These are phyloP conservation scores for Xerocomus minutiporus DNA, from an alignment of 1,284 basidiomycete species.

Conservation along the genomic window DNA sequence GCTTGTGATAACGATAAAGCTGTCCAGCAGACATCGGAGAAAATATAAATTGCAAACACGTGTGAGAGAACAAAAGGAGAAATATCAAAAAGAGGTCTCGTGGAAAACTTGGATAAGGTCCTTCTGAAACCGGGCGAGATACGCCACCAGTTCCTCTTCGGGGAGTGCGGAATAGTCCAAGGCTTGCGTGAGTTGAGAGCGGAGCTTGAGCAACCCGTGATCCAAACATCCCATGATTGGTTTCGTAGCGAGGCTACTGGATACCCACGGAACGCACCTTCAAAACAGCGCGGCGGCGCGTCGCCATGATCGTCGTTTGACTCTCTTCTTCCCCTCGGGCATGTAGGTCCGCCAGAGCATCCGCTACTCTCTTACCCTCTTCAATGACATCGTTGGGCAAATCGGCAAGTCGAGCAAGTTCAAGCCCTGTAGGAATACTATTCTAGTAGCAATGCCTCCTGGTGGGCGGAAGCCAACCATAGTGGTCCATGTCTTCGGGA, in stretches of 20 bases:
- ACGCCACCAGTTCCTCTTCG: constrained; percentile 57
- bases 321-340: constrained; percentile 55
- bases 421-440: constrained; percentile 54
- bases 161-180: constrained; percentile 65
- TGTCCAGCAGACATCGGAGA: background rate
- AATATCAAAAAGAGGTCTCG: constrained; percentile 24
- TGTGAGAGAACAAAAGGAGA: background rate
- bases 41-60: constrained; percentile 9
- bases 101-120: constrained; percentile 59
- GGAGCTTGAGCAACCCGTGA: constrained; percentile 44
- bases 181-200: constrained; percentile 65
- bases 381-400: constrained; percentile 65
- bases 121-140: constrained; percentile 63
- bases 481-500: constrained; percentile 55
- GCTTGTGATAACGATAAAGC: constrained; percentile 13
- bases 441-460: background rate
- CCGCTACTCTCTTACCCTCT: constrained; percentile 60
- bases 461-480: constrained; percentile 43
- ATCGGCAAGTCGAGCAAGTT: constrained; percentile 80
- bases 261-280: constrained; percentile 42
- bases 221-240: background rate
- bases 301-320: constrained; percentile 52
- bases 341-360: constrained; percentile 56
- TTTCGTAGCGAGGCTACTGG: background rate
- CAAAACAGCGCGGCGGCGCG: constrained; percentile 63